Evolutionary conservation across 23 red algal species (phyloP).

Genomic region (Gracilaria gracilis): DNA sequence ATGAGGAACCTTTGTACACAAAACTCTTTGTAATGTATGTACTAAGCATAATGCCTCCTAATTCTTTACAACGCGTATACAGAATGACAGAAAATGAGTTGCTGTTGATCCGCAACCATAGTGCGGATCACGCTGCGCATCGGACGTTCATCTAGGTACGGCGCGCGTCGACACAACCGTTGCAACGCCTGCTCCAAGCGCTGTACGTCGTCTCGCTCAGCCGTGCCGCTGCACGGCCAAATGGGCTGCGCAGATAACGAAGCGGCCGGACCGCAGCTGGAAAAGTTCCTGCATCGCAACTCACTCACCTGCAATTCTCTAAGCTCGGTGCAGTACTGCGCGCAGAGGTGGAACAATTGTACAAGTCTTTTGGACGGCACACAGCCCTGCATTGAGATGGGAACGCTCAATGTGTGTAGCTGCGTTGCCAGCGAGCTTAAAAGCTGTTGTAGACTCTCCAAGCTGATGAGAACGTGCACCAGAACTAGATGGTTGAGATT

Average conservation of each 20-base stretch:
- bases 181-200: conserved; percentile 4
- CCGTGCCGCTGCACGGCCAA: background rate
- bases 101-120: conserved; percentile 15
- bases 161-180: conserved; percentile 28
- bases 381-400: conserved; percentile 2
- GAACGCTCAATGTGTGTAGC: conserved; percentile 22
- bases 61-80: conserved; percentile 18
- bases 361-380: background rate
- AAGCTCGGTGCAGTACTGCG: conserved; percentile 16
- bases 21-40: no score
- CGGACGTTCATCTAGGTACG: conserved; percentile 26
- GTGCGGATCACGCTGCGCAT: conserved; percentile 24
- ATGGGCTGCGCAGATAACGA: background rate
- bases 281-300: conserved; percentile 19
- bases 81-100: background rate
- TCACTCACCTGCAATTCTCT: conserved; percentile 40
- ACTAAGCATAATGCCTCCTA: no score
- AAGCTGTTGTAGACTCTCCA: background rate
- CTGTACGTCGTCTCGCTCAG: background rate
- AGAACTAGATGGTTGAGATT: background rate
- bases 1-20: no score
- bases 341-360: background rate
- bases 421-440: background rate
- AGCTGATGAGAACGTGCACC: conserved; percentile 7
- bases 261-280: conserved; percentile 23